phyloP scores from a whole-genome alignment of 805 yeast species.

The Myxozyma udenii region DNA sequence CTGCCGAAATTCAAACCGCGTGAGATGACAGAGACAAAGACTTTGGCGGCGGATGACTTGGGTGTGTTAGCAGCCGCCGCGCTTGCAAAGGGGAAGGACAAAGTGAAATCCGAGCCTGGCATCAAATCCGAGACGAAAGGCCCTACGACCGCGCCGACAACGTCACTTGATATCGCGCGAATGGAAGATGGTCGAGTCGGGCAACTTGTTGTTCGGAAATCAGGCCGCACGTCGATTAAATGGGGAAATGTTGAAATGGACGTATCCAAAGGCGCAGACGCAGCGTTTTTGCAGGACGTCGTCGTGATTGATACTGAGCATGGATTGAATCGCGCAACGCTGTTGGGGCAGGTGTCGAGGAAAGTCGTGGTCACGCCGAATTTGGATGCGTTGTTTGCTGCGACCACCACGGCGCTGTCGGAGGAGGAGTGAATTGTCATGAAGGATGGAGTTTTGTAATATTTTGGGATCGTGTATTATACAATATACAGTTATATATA shows the following conservation, averaged over 20 bases:
- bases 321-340: conserved; percentile 41
- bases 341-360: conserved; percentile 55
- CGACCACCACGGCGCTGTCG: not conserved
- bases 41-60: not conserved
- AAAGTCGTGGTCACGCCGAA: conserved; percentile 61
- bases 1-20: conserved; percentile 42
- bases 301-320: conserved; percentile 51
- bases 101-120: not conserved
- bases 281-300: conserved; percentile 71
- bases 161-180: not conserved
- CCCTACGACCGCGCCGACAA: not conserved
- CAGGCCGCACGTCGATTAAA: conserved; percentile 75
- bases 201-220: conserved; percentile 67
- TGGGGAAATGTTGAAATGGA: conserved; percentile 69
- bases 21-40: not conserved
- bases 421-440: not conserved
- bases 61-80: not conserved
- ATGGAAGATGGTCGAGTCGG: conserved; percentile 64
- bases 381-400: conserved; percentile 27
- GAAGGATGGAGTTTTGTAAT: no score
- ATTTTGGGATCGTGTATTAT: no score
- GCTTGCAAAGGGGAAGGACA: conserved; percentile 4
- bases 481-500: no score
- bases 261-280: conserved; percentile 65
- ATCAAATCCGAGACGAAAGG: not conserved